Percentiles rank a stretch among this genome's conserved stretches.
These are phyloP conservation scores for Pogostemon cablin DNA, from an alignment of 257 asterid genomes.

Conservation along the genomic window DNA sequence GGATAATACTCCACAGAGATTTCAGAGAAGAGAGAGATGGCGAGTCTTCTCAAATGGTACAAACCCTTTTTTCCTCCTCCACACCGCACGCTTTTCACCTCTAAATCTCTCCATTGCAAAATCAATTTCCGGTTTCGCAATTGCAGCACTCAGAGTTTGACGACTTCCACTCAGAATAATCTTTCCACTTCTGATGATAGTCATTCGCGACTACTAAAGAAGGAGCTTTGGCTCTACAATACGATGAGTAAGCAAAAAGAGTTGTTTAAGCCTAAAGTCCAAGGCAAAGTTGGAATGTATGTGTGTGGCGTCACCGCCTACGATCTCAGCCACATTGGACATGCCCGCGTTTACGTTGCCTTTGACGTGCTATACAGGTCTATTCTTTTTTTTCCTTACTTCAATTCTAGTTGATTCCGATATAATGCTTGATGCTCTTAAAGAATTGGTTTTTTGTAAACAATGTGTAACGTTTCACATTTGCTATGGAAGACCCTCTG, in stretches of 20 bases:
- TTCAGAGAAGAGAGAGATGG: constrained; percentile 38
- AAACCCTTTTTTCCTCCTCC: constrained; percentile 47
- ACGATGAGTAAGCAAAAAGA: constrained; percentile 83
- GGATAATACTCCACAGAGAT: background rate
- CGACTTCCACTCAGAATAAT: constrained; percentile 27
- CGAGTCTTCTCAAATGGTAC: constrained; percentile 49
- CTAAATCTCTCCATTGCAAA: constrained; percentile 29
- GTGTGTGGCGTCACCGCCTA: constrained; percentile 96
- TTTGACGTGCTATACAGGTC: constrained; percentile 89
- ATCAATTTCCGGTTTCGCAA: constrained; percentile 37
- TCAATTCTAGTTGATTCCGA: constrained; percentile 13
- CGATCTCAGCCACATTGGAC: constrained; percentile 98
- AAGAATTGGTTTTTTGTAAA: constrained; percentile 11
- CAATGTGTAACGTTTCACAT: constrained; percentile 6
- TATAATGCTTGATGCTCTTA: constrained; percentile 14
- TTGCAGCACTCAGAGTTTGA: constrained; percentile 28
- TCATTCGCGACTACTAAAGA: constrained; percentile 30
- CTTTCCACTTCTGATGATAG: background rate
- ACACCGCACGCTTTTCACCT: constrained; percentile 25
- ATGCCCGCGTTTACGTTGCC: constrained; percentile 92
- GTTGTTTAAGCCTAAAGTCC: constrained; percentile 68
- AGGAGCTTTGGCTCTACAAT: constrained; percentile 77
- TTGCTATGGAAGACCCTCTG: constrained; percentile 5
- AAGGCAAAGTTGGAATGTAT: constrained; percentile 90
- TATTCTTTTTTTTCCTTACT: constrained; percentile 21